Evolutionary conservation across 495 filamentous ascomycete genomes (phyloP), one percentile per base, ranked within the genome.

Genomic region (Penicillium cosmopolitanum): DNA sequence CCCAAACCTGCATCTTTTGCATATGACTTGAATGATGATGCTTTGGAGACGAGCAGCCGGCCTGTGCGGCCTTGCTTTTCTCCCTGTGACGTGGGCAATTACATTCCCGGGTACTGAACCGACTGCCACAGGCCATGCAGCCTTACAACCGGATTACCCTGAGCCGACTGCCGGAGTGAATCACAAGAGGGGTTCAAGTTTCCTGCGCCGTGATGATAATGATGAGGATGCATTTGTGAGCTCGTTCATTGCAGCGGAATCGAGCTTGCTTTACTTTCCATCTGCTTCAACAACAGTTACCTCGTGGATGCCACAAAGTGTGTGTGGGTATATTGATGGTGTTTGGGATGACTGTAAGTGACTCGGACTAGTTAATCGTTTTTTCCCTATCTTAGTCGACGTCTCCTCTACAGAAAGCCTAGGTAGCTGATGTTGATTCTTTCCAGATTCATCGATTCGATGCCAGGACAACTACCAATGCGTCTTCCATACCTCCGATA

Each of bases 401-500:
- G 8, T 31, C 28, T 31, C 28, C 8, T 8, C 28, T 0, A 9
- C 28, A 31, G 5, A 31, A 9, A 4, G 8, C 8, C 5, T 7
- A 31, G 8, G 28, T 31, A 8, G 28, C 28, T 31, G 12, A 38
- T 38, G 12, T 38, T 38, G 0, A 38, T 56, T 5, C 12, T 36
- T 16, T 35, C 33, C 18, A 55, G 60, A 28, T 23, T 50, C 51
- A 19, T 25, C 31, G 4, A 50, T 63, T 10, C 28, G 40, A 42
- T 58, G 55, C 33, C 42, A 42, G 16, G 36, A 19, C 38, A 40
- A 25, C 28, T 34, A 21, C 18, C 51, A 60, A 47, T 64, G 61
- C n/a, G 48, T 63, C 15, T 59, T 63, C 38, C 61, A 63, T 40
- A 63, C 61, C 25, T 21, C 56, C n/a, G 52, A 56, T 15, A 25